A percentile compares a stretch with the other conserved stretches of the same genome.
Evolutionary conservation across 2,329 filamentous ascomycete species (phyloP).

Genomic region (Cladophialophora carrionii): DNA sequence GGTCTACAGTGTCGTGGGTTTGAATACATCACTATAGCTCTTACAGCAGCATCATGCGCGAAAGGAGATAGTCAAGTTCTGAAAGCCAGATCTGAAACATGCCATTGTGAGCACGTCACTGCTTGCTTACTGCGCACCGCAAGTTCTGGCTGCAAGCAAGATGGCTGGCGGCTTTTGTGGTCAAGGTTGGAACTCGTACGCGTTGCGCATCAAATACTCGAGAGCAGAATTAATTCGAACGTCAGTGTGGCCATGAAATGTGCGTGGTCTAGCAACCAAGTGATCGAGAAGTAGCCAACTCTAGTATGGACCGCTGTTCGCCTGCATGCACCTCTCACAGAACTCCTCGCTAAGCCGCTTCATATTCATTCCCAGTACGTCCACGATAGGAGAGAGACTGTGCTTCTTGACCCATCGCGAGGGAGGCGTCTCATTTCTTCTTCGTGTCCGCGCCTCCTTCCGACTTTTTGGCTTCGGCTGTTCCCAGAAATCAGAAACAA

Average conservation of each 20-base stretch:
- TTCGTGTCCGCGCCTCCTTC: constrained; percentile 43
- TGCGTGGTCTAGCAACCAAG: neutral
- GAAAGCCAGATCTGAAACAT: neutral
- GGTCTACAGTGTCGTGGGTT: neutral
- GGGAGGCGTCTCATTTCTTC: constrained; percentile 43
- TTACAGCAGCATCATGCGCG: neutral
- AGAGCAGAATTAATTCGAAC: neutral
- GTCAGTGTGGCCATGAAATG: neutral
- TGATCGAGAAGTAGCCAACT: constrained; percentile 7
- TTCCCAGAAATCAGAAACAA: constrained; percentile 12
- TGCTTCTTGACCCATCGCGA: neutral
- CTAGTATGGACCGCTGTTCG: constrained; percentile 8
- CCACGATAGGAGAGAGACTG: neutral
- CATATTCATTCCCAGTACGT: constrained; percentile 1
- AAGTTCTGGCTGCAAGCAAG: neutral
- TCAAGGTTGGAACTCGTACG: neutral
- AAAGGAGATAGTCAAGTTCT: neutral
- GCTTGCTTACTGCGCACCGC: too few species aligned
- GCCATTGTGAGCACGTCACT: neutral
- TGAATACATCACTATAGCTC: neutral
- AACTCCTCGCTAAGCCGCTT: constrained; percentile 24
- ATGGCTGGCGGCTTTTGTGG: neutral
- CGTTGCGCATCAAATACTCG: neutral
- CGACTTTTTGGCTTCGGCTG: constrained; percentile 51
- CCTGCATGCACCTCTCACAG: constrained; percentile 10